Evolutionary conservation across 345 rosid genomes (phyloP).

Genomic region (Camelina neglecta): DNA sequence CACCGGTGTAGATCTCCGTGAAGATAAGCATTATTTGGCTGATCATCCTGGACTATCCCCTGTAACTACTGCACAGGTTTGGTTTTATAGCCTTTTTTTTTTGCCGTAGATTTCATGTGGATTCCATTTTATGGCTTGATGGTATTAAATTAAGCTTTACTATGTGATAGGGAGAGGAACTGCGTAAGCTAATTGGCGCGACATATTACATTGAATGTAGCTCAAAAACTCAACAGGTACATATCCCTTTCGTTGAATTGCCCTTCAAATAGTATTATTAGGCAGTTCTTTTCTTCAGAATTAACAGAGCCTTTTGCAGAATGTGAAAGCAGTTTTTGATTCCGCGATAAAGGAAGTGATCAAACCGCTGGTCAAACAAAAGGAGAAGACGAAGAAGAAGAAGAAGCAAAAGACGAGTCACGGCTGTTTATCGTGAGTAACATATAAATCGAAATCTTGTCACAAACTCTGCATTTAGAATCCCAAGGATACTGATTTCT

Average conservation of each 20-base stretch:
- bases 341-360: conserved; percentile 93
- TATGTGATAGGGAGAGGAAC: conserved; percentile 85
- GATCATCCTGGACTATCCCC: conserved; percentile 96
- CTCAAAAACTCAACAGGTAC: conserved; percentile 99
- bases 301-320: conserved; percentile 52
- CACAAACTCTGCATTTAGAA: conserved; percentile 26
- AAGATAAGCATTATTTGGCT: conserved; percentile 89
- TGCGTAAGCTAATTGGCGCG: conserved; percentile 66
- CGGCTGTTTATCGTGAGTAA: conserved; percentile 80
- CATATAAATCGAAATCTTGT: background rate
- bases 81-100: conserved; percentile 19
- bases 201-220: conserved; percentile 94
- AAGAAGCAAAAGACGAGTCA: conserved; percentile 53
- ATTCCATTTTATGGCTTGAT: background rate
- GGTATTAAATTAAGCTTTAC: background rate
- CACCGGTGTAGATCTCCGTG: conserved; percentile 82
- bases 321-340: conserved; percentile 96
- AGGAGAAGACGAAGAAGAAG: conserved; percentile 67
- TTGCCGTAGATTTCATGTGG: background rate
- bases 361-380: conserved; percentile 75
- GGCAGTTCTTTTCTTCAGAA: background rate
- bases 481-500: conserved; percentile 14
- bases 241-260: background rate
- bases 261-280: background rate
- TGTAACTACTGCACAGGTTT: conserved; percentile 90